Conservation (phyloP, 768 basidiomycete genomes). For the Podaxis carcinomalis region DNA sequence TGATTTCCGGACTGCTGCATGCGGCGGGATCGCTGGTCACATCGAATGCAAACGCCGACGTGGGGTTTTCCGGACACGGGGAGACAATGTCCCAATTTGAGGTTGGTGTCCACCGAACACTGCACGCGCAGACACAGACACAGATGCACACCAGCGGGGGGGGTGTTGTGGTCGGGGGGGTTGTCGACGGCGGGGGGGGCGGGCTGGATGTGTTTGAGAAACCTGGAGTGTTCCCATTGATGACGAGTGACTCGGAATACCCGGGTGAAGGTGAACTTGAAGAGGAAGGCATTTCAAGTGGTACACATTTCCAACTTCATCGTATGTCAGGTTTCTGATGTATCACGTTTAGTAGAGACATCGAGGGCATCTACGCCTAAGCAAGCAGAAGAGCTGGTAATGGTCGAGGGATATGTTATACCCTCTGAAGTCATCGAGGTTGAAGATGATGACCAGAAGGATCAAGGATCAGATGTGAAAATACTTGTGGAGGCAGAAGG, state of each 20-base stretch:
- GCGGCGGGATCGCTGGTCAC: too few species aligned
- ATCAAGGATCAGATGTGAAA: not conserved
- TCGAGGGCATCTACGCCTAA: not conserved
- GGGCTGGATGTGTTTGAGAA: constrained; percentile 2
- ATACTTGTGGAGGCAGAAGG: constrained; percentile 5
- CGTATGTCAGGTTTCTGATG: not conserved
- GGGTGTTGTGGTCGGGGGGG: not conserved
- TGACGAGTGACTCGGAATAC: constrained; percentile 9
- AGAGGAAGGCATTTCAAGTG: not conserved
- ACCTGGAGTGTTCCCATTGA: constrained; percentile 3
- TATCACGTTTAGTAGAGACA: not conserved
- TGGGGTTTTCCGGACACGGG: not conserved
- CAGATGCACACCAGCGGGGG: too few species aligned
- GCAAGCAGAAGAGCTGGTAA: not conserved
- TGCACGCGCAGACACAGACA: not conserved
- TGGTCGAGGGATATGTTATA: not conserved
- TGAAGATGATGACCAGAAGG: not conserved
- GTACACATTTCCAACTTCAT: not conserved
- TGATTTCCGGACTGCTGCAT: not conserved
- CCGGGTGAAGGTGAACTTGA: not conserved
- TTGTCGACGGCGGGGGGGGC: constrained; percentile 13
- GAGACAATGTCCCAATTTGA: not conserved
- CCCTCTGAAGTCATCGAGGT: not conserved
- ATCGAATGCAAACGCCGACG: not conserved
- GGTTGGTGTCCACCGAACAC: not conserved